Percentiles rank a stretch among this genome's conserved stretches.
Evolutionary conservation across 179 eudicot genomes (phyloP).

Genomic region (Vitellaria paradoxa): DNA sequence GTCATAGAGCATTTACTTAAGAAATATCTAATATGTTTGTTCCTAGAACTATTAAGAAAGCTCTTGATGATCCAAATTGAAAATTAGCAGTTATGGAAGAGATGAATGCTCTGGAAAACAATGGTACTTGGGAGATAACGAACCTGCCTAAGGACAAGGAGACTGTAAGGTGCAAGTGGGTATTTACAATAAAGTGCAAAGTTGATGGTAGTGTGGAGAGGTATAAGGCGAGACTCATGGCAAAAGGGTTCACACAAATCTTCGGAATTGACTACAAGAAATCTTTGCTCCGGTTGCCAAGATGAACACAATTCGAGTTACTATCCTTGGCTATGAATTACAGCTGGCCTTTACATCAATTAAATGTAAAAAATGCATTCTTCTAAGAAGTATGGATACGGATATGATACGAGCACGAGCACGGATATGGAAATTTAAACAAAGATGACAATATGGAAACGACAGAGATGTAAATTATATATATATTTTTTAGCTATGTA

Average conservation of each 20-base stretch:
- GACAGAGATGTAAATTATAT: not conserved
- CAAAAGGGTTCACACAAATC: not conserved
- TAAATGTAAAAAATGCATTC: too few species aligned
- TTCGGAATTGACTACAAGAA: not conserved
- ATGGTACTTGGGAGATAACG: too few species aligned
- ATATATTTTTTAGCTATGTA: not conserved
- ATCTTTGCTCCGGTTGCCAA: too few species aligned
- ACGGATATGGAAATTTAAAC: not conserved
- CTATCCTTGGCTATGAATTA: too few species aligned
- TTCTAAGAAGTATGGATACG: too few species aligned
- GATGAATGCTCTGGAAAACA: too few species aligned
- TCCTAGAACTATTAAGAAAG: constrained; percentile 5
- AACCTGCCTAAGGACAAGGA: not conserved
- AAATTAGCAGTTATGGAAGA: too few species aligned
- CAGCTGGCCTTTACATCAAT: too few species aligned
- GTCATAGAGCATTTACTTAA: too few species aligned
- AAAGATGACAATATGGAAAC: not conserved
- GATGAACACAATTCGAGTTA: too few species aligned
- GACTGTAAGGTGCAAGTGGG: not conserved
- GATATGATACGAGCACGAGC: too few species aligned
- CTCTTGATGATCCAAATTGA: too few species aligned
- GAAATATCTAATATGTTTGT: not conserved
- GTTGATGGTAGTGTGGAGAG: not conserved
- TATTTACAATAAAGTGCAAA: not conserved
- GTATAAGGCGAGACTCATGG: constrained; percentile 1